Evolutionary conservation across 768 basidiomycete species (phyloP), one percentile per base, ranked within the genome.

Genomic region (Termitomyces sp.): DNA sequence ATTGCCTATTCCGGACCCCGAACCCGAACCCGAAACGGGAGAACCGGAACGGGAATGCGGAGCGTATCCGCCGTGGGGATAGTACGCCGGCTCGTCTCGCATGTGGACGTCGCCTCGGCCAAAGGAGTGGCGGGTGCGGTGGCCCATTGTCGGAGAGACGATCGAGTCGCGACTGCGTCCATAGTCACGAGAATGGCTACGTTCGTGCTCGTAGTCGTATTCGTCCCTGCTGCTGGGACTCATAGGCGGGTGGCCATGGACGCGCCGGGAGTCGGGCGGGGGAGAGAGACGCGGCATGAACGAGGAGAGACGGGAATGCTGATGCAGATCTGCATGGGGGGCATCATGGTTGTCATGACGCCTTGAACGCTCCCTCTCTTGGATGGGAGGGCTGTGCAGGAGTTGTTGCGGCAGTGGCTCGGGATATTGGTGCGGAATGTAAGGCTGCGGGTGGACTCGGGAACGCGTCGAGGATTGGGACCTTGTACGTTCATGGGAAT

Each of bases 211-310:
- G 58, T 76, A 76, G n/a, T 81, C 80, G 55, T 77, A 75, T 58
- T 84, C 81, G 24, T 83, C 78, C 58, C 81, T 73, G 66, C 78
- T 81, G 49, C 86, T 76, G 63, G 79, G 85, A 7, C 86, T 87
- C 65, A 86, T 67, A 56, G 86, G 84, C 69, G 88, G 87, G 70
- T 89, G 87, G 60, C 77, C 77, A 68, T 89, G 89, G 49, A 78
- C 69, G 65, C 80, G 79, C 60, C 78, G 74, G 15, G 70, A 58
- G 51, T 75, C 69, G 20, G 67, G 70, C 18, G 72, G 69, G 9
- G 70, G 75, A 20, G 76, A 75, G 47, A 69, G 63, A 55, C 73
- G 74, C 57, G 70, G 54, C 60, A 66, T 62, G 46, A 73, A 76
- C 45, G 67, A 63, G 53, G 68, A 66, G 55, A 71, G 69, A 57